Conservation (phyloP, 2,329 filamentous ascomycete genomes). For the Pseudogymnoascus sp. region DNA sequence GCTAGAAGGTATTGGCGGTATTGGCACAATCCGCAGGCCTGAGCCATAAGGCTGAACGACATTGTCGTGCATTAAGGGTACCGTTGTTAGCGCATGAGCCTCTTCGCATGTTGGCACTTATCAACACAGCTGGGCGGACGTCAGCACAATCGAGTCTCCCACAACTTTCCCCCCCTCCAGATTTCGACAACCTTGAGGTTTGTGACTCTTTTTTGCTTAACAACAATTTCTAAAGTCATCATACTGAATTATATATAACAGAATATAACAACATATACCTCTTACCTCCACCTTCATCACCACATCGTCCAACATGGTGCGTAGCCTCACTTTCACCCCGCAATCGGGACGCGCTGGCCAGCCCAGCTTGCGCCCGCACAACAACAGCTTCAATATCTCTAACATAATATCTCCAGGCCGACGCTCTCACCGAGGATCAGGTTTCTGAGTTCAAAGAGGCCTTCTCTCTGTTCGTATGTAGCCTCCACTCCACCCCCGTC, state of each 20-base stretch:
- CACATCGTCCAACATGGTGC: constrained; percentile 19
- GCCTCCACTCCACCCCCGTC: constrained; percentile 15
- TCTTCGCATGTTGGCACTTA: constrained; percentile 4
- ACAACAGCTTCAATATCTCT: constrained; percentile 19
- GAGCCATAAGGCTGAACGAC: constrained; percentile 7
- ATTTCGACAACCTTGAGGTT: constrained; percentile 7
- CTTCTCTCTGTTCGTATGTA: constrained; percentile 97
- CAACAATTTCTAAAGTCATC: background rate
- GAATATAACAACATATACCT: constrained; percentile 1
- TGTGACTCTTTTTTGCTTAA: background rate
- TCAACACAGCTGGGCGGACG: constrained; percentile 7
- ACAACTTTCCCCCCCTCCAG: constrained; percentile 6
- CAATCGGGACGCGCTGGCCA: constrained; percentile 12
- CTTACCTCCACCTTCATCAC: constrained; percentile 3
- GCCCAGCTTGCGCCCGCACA: constrained; percentile 12
- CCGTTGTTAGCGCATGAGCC: constrained; percentile 5
- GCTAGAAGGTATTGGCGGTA: constrained; percentile 6
- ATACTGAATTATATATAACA: background rate
- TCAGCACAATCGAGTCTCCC: constrained; percentile 8
- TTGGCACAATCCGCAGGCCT: constrained; percentile 5
- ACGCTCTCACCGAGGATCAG: constrained; percentile 98
- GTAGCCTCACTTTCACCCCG: constrained; percentile 20
- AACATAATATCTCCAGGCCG: constrained; percentile 53
- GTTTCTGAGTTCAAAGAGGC: constrained; percentile 99
- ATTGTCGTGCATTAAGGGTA: constrained; percentile 5